Conservation (phyloP, 2,329 filamentous ascomycete species). For the Colletotrichum zoysiae region DNA sequence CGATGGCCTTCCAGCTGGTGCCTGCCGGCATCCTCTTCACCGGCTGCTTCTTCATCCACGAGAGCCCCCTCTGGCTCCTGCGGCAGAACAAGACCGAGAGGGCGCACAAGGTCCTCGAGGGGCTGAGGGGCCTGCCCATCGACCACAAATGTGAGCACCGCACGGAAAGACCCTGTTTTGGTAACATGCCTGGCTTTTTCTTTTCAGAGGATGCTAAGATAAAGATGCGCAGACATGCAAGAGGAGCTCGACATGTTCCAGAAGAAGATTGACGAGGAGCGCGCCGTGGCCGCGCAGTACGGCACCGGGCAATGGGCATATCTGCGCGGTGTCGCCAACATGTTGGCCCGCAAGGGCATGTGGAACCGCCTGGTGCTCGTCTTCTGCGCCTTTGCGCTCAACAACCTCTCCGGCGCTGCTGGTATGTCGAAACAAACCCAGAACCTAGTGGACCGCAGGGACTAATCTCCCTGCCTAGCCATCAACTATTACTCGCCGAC, state of each 20-base stretch:
- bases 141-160: constrained; percentile 50
- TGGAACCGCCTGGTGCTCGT: constrained; percentile 54
- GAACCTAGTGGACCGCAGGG: too few species aligned
- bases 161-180: too few species aligned
- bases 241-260: constrained; percentile 62
- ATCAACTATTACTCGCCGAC: constrained; percentile 59
- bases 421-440: neutral
- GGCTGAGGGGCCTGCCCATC: constrained; percentile 58
- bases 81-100: constrained; percentile 38
- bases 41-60: constrained; percentile 57
- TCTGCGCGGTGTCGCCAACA: constrained; percentile 51
- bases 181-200: neutral
- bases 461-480: constrained; percentile 40
- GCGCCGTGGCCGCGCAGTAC: constrained; percentile 48
- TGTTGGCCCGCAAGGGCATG: constrained; percentile 55
- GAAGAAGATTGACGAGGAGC: constrained; percentile 51
- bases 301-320: constrained; percentile 51
- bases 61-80: constrained; percentile 43
- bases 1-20: constrained; percentile 61
- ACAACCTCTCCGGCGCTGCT: constrained; percentile 53
- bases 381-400: constrained; percentile 54
- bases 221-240: constrained; percentile 49
- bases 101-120: constrained; percentile 53
- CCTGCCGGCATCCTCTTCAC: constrained; percentile 58
- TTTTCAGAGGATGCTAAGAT: neutral